Evolutionary conservation across 805 yeast genomes (phyloP).

Genomic region (Starmerella apis): DNA sequence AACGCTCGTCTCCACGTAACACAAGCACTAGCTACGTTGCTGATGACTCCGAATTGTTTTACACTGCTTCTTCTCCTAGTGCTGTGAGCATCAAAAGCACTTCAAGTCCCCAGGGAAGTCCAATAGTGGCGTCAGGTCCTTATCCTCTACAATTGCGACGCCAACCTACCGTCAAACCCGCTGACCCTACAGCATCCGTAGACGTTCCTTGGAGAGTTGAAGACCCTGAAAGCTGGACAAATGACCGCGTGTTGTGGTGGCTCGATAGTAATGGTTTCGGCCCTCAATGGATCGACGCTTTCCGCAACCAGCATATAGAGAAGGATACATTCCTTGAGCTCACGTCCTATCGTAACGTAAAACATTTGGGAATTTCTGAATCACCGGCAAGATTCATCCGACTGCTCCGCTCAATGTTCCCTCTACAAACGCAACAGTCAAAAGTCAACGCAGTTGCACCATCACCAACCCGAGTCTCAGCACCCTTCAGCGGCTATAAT

Average conservation of each 20-base stretch:
- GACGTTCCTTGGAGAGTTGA: constrained; percentile 16
- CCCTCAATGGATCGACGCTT: constrained; percentile 59
- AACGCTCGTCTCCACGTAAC: constrained; percentile 4
- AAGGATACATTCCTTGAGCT: constrained; percentile 58
- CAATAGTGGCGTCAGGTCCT: neutral
- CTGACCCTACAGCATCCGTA: neutral
- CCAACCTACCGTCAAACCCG: constrained; percentile 9
- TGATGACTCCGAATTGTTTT: constrained; percentile 18
- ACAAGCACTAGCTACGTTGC: neutral
- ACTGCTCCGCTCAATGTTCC: constrained; percentile 36
- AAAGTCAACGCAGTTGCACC: neutral
- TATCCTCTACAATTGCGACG: constrained; percentile 4
- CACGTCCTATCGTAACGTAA: constrained; percentile 56
- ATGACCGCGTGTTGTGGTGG: constrained; percentile 59
- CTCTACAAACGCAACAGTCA: constrained; percentile 8
- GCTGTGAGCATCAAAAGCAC: constrained; percentile 4
- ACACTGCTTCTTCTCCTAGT: constrained; percentile 14
- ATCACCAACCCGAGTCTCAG: constrained; percentile 7
- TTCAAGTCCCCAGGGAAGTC: constrained; percentile 2
- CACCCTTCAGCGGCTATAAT: neutral
- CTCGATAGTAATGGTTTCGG: constrained; percentile 58
- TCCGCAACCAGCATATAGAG: constrained; percentile 45
- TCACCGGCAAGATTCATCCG: constrained; percentile 51
- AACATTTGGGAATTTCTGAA: constrained; percentile 34
- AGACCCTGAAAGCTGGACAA: constrained; percentile 48